Percentiles rank a stretch among this genome's conserved stretches.
These are phyloP conservation scores for Claviceps arundinis DNA, from an alignment of 2,329 filamentous ascomycete species.

Conservation along the genomic window DNA sequence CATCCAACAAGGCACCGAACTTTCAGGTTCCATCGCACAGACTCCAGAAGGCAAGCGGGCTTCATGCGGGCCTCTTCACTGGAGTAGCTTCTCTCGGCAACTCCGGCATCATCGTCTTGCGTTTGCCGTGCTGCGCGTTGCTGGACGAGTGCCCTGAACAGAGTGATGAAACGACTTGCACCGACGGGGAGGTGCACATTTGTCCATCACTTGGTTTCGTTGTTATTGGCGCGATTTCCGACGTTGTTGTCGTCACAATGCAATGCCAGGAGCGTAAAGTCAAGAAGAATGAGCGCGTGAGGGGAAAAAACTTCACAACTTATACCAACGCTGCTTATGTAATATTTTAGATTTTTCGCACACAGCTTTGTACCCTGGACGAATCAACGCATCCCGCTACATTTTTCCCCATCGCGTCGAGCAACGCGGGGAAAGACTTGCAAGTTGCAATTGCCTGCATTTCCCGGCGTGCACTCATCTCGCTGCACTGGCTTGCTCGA, in stretches of 20 bases:
- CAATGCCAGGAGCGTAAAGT: too few relatives aligned
- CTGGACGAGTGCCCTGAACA: background rate
- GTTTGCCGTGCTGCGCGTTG: background rate
- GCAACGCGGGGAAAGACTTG: background rate
- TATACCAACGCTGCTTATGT: background rate
- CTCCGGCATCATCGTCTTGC: background rate
- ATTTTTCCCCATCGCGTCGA: too few relatives aligned
- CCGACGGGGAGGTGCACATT: too few relatives aligned
- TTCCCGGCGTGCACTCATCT: background rate
- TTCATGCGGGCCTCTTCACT: background rate
- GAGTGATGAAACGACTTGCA: background rate
- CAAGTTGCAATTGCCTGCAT: background rate
- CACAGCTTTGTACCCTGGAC: background rate
- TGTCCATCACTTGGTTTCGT: too few relatives aligned
- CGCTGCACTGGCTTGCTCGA: background rate
- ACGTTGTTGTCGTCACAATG: too few relatives aligned
- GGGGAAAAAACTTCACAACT: background rate
- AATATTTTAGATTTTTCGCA: background rate
- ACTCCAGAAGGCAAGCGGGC: too few relatives aligned
- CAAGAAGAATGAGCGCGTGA: rapidly evolving
- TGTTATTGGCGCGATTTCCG: too few relatives aligned
- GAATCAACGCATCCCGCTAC: background rate
- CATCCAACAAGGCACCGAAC: too few relatives aligned
- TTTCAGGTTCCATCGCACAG: too few relatives aligned
- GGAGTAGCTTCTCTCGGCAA: background rate